Evolutionary conservation across 768 basidiomycete genomes (phyloP).

Genomic region (Psilocybe sp.): DNA sequence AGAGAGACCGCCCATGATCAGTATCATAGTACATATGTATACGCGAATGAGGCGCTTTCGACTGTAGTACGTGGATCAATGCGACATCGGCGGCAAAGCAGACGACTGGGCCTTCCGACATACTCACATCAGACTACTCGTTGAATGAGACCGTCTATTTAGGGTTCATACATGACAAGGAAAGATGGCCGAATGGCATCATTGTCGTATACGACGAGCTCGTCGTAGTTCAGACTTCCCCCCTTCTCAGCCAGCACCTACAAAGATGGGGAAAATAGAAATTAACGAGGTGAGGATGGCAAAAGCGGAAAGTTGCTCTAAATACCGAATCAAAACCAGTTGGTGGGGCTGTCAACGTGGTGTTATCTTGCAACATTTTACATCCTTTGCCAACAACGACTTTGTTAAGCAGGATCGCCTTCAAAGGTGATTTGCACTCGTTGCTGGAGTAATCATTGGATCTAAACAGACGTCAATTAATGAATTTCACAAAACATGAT

Average conservation of each 20-base stretch:
- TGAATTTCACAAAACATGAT: background rate
- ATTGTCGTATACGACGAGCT: slow-evolving; percentile 67
- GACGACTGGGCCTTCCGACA: no score
- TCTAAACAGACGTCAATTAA: slow-evolving; percentile 21
- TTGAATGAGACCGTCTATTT: slow-evolving; percentile 4
- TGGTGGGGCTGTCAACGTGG: slow-evolving; percentile 54
- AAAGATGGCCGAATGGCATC: slow-evolving; percentile 73
- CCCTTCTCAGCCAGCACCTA: slow-evolving; percentile 70
- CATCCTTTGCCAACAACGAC: slow-evolving; percentile 70
- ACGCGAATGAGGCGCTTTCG: no score
- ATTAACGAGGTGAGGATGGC: background rate
- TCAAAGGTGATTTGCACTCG: slow-evolving; percentile 48
- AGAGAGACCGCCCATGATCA: no score
- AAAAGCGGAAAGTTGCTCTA: slow-evolving; percentile 12
- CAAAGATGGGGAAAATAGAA: background rate
- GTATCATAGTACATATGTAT: no score
- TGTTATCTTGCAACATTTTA: slow-evolving; percentile 60
- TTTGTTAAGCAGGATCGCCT: slow-evolving; percentile 72
- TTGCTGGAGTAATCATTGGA: slow-evolving; percentile 72
- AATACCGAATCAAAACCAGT: slow-evolving; percentile 65
- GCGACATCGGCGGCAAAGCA: no score
- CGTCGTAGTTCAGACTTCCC: slow-evolving; percentile 67
- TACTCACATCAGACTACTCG: background rate
- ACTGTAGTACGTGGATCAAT: no score
- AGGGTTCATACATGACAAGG: slow-evolving; percentile 65